These are phyloP conservation scores for Colletotrichum sidae DNA, from an alignment of 2,329 filamentous ascomycete genomes.

Conservation along the genomic window DNA sequence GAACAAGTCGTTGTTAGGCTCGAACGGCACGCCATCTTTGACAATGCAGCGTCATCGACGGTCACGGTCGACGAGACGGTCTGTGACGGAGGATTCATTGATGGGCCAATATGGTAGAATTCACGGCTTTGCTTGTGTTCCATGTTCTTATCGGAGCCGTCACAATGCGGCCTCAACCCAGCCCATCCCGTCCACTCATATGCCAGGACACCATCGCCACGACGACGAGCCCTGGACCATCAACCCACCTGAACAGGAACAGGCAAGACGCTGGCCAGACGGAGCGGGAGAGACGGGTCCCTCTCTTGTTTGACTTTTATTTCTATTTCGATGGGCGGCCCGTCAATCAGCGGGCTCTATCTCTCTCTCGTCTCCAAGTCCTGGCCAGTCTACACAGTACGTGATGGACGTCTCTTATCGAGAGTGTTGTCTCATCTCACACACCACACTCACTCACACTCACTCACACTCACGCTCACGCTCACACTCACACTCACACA, in stretches of 20 bases:
- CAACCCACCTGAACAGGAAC: slow-evolving; percentile 7
- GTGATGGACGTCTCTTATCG: too few species aligned
- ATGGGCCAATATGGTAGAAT: too few species aligned
- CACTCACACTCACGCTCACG: too few species aligned
- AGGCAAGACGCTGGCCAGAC: neutral
- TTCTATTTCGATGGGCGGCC: slow-evolving; percentile 26
- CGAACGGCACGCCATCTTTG: slow-evolving; percentile 19
- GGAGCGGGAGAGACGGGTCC: slow-evolving; percentile 19
- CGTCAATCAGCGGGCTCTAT: slow-evolving; percentile 18
- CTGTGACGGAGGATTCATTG: neutral
- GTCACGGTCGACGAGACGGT: neutral
- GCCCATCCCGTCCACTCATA: too few species aligned
- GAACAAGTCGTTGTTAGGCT: slow-evolving; percentile 10
- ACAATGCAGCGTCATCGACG: slow-evolving; percentile 8
- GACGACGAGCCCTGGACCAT: neutral
- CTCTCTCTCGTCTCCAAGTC: too few species aligned
- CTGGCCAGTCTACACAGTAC: too few species aligned
- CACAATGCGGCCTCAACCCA: neutral
- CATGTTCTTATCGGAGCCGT: too few species aligned
- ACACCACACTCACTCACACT: too few species aligned
- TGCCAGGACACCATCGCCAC: neutral
- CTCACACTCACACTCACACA: too few species aligned
- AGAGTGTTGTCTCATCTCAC: too few species aligned
- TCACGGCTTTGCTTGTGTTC: too few species aligned
- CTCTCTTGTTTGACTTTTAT: slow-evolving; percentile 33